These are phyloP conservation scores for Chenopodium berlandieri DNA, from an alignment of 148 eudicot genomes.

Conservation along the genomic window DNA sequence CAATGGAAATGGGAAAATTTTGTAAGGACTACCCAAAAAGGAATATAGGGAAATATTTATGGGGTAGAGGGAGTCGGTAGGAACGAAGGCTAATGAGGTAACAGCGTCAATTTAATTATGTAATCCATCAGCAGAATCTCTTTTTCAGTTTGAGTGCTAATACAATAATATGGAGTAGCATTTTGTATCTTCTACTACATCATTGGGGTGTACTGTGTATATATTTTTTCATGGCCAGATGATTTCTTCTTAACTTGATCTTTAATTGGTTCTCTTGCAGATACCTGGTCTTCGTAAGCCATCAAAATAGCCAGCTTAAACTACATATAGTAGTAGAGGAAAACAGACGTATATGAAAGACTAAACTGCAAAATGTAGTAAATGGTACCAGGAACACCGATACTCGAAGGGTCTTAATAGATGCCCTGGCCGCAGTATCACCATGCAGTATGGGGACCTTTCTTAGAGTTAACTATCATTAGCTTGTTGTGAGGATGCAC, in stretches of 20 bases:
- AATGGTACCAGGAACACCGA: neutral
- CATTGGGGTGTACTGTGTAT: neutral
- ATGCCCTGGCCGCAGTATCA: neutral
- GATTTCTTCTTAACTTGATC: slow-evolving; percentile 21
- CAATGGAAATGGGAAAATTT: no score
- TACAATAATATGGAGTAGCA: neutral
- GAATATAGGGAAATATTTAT: no score
- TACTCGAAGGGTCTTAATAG: neutral
- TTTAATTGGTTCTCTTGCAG: slow-evolving; percentile 32
- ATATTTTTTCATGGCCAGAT: neutral
- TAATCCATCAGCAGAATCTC: neutral
- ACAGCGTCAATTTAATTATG: no score
- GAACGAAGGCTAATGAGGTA: no score
- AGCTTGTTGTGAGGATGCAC: neutral
- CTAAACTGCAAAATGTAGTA: neutral
- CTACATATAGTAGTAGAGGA: neutral
- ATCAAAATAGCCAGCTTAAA: slow-evolving; percentile 28
- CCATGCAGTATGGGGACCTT: neutral
- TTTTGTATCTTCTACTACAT: neutral
- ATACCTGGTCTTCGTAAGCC: slow-evolving; percentile 48
- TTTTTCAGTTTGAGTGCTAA: neutral
- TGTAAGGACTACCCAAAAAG: no score
- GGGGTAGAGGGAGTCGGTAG: no score
- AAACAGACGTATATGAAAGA: neutral
- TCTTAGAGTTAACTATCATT: neutral